A percentile compares a stretch with the other conserved stretches of the same genome.
These are phyloP conservation scores for Albophoma yamanashiensis DNA, from an alignment of 2,329 filamentous ascomycete genomes.

Conservation along the genomic window DNA sequence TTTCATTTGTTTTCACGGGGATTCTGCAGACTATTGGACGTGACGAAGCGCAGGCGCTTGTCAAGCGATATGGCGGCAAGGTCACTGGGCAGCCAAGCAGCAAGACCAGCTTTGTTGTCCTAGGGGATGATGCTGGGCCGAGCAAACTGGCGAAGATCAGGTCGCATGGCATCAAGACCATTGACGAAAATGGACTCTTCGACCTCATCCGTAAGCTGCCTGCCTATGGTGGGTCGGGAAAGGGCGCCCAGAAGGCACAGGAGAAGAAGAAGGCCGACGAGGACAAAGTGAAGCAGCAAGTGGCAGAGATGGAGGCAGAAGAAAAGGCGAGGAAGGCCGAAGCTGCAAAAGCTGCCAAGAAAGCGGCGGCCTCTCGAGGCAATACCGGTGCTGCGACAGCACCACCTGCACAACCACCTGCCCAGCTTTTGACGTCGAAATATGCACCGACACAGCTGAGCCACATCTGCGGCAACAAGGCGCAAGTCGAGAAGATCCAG, in stretches of 20 bases:
- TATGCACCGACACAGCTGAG: conserved; percentile 78
- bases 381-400: conserved; percentile 6
- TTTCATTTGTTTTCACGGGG: conserved; percentile 93
- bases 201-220: conserved; percentile 73
- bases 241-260: conserved; percentile 74
- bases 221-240: conserved; percentile 76
- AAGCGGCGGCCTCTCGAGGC: conserved; percentile 20
- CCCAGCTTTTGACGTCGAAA: conserved; percentile 84
- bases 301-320: conserved; percentile 75
- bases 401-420: conserved; percentile 39
- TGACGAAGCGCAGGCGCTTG: conserved; percentile 73
- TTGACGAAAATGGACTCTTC: conserved; percentile 87
- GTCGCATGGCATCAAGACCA: conserved; percentile 73
- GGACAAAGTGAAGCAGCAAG: conserved; percentile 69
- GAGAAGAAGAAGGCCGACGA: conserved; percentile 81
- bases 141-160: conserved; percentile 85
- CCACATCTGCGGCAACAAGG: conserved; percentile 95
- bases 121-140: conserved; percentile 84
- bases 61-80: conserved; percentile 92
- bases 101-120: conserved; percentile 88
- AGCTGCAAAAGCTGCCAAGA: conserved; percentile 38
- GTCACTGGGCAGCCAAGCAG: conserved; percentile 75
- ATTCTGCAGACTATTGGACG: conserved; percentile 70
- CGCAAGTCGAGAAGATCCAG: conserved; percentile 79
- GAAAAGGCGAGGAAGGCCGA: conserved; percentile 53